Conservation (phyloP, 2,329 filamentous ascomycete genomes). For the Hypoxylon sp. region DNA sequence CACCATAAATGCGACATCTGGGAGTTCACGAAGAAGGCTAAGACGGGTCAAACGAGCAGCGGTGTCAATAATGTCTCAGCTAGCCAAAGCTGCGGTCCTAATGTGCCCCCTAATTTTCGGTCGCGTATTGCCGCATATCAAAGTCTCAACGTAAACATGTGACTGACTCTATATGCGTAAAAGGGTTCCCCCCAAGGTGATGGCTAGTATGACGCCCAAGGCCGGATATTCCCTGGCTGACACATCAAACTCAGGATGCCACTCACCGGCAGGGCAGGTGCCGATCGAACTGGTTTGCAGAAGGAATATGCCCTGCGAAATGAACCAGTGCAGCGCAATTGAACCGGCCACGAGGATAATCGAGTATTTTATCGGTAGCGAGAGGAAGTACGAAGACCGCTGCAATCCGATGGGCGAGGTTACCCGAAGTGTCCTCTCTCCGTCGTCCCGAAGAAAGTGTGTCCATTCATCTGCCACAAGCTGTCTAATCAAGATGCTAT, state of each 20-base stretch:
- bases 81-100: too few relatives aligned
- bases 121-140: too few relatives aligned
- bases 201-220: slow-evolving; percentile 2
- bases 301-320: slow-evolving; percentile 23
- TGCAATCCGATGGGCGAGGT: slow-evolving; percentile 10
- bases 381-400: slow-evolving; percentile 15
- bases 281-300: slow-evolving; percentile 11
- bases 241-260: not conserved
- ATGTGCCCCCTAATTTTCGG: too few relatives aligned
- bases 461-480: slow-evolving; percentile 8
- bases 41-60: too few relatives aligned
- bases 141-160: too few relatives aligned
- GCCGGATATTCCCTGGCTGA: slow-evolving; percentile 9
- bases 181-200: not conserved
- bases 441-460: not conserved
- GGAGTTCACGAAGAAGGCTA: too few relatives aligned
- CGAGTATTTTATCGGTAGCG: slow-evolving; percentile 8
- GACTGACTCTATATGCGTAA: too few relatives aligned
- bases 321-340: slow-evolving; percentile 10
- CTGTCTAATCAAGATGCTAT: slow-evolving; percentile 7
- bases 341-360: not conserved
- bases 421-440: slow-evolving; percentile 11
- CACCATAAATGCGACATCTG: too few relatives aligned
- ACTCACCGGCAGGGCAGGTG: slow-evolving; percentile 1
- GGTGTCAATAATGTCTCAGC: too few relatives aligned